Evolutionary conservation across 176 grass and related monocot species (phyloP).

Genomic region (Pharus latifolius): DNA sequence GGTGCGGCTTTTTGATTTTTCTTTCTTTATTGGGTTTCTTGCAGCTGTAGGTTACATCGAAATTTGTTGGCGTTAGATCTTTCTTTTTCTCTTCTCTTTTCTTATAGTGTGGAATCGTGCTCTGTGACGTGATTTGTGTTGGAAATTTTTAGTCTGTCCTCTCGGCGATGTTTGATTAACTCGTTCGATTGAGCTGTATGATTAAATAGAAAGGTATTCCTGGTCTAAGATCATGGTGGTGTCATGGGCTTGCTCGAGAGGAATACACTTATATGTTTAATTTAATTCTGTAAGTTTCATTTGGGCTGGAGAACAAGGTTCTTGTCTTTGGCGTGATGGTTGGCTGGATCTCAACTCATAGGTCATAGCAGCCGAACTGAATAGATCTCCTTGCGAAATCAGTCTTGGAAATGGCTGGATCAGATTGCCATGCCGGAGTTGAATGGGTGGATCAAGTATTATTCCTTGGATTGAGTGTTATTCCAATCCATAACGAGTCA

Average conservation of each 20-base stretch:
- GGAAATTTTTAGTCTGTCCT: background rate
- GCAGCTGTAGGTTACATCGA: background rate
- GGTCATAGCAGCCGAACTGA: background rate
- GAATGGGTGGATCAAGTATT: background rate
- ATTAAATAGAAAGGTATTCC: background rate
- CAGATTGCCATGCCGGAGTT: background rate
- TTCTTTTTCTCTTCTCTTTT: background rate
- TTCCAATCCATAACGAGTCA: too few relatives aligned
- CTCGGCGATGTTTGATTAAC: background rate
- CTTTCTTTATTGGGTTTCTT: background rate
- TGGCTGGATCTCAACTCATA: background rate
- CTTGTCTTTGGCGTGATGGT: background rate
- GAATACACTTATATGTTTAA: background rate
- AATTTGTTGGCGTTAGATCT: slow-evolving; percentile 15
- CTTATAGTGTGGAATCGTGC: background rate
- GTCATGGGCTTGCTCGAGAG: background rate
- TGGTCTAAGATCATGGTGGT: background rate
- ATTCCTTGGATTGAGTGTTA: too few relatives aligned
- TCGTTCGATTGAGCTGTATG: background rate
- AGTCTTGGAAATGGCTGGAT: background rate
- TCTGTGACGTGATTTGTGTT: background rate
- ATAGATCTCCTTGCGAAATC: background rate
- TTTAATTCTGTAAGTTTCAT: background rate
- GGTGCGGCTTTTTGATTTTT: slow-evolving; percentile 5
- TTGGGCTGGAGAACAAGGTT: background rate